Conservation (phyloP, 208 protist species). For the Trypanosoma caninum region DNA sequence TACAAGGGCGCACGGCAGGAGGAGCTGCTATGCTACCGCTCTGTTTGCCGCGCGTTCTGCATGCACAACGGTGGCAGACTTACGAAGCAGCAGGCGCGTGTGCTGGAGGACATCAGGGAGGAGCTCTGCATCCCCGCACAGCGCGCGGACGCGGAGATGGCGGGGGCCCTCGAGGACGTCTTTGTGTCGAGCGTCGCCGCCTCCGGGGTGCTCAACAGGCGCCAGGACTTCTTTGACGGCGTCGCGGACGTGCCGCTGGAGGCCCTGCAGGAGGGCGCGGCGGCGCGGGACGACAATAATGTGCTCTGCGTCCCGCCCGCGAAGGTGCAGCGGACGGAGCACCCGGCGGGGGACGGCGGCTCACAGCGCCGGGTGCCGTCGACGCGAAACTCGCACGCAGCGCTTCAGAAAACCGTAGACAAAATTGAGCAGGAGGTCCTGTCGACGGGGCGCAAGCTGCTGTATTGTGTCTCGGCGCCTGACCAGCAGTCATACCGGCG, state of each 20-base stretch:
- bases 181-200: constrained; percentile 44
- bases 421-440: constrained; percentile 36
- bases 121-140: constrained; percentile 41
- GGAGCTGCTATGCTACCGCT: constrained; percentile 72
- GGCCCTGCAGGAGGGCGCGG: constrained; percentile 7
- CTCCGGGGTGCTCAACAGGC: constrained; percentile 50
- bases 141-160: constrained; percentile 47
- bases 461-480: constrained; percentile 28
- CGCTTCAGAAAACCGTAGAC: constrained; percentile 28
- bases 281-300: constrained; percentile 40
- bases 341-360: neutral
- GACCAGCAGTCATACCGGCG: constrained; percentile 19
- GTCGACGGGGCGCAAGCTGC: constrained; percentile 23
- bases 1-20: constrained; percentile 82
- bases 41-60: constrained; percentile 63
- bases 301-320: constrained; percentile 21
- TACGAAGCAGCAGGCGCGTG: constrained; percentile 45
- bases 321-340: constrained; percentile 34
- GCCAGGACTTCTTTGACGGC: constrained; percentile 78
- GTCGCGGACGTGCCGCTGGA: constrained; percentile 69
- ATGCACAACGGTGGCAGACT: constrained; percentile 60
- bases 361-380: constrained; percentile 5
- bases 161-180: constrained; percentile 44
- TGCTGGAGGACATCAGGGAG: constrained; percentile 78
- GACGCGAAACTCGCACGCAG: constrained; percentile 7